Evolutionary conservation across 2,329 filamentous ascomycete genomes (phyloP).

Genomic region (Penicillium olsonii): DNA sequence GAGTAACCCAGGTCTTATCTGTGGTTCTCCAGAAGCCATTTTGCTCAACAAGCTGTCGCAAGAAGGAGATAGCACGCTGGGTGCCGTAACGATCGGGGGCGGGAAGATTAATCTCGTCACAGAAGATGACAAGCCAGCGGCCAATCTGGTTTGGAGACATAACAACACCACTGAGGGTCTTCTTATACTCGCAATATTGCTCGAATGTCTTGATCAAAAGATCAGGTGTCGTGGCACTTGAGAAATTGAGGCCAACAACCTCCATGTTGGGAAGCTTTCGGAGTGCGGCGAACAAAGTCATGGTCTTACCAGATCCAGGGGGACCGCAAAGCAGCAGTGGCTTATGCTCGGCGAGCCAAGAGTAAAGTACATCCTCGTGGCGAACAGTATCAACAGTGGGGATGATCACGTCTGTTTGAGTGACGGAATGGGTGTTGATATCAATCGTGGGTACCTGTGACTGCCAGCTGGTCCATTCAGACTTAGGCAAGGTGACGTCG

Average conservation of each 20-base stretch:
- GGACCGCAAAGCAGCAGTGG: conserved; percentile 94
- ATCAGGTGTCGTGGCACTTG: conserved; percentile 95
- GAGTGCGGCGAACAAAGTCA: conserved; percentile 97
- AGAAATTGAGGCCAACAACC: conserved; percentile 98
- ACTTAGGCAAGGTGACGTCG: conserved; percentile 82
- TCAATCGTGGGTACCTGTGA: conserved; percentile 91
- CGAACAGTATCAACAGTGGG: conserved; percentile 95
- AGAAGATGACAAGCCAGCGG: conserved; percentile 97
- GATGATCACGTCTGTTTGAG: conserved; percentile 97
- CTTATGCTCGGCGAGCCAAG: conserved; percentile 98
- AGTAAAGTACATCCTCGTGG: conserved; percentile 98
- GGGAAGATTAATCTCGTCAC: conserved; percentile 98
- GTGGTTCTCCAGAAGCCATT: conserved; percentile 99
- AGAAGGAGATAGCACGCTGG: conserved; percentile 93
- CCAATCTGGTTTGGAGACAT: conserved; percentile 96
- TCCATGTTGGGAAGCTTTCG: conserved; percentile 98
- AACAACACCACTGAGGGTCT: conserved; percentile 93
- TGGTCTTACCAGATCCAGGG: conserved; percentile 98
- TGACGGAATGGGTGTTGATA: conserved; percentile 97
- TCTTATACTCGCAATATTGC: conserved; percentile 99
- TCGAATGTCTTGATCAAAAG: conserved; percentile 98
- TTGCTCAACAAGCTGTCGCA: conserved; percentile 95
- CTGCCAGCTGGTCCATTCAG: conserved; percentile 92
- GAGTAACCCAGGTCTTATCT: conserved; percentile 95
- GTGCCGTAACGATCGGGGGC: conserved; percentile 97